Base-by-base conservation (phyloP, 176 grass and related monocot genomes). In the Oryza longistaminata region DNA sequence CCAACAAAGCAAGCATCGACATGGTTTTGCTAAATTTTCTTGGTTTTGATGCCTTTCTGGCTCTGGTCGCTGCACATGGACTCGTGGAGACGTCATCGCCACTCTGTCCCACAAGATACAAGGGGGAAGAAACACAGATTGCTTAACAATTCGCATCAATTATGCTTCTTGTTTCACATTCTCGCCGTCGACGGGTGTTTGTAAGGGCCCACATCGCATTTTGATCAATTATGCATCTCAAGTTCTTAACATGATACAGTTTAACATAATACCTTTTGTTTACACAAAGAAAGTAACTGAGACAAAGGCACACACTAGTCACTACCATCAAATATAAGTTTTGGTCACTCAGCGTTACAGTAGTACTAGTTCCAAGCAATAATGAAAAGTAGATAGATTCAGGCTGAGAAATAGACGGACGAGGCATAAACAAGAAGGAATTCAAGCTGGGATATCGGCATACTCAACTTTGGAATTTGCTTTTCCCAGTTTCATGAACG, bases 41-140 rank as follows among this genome's bases (percentile, higher is more conserved):
- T 44, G 24, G 29, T 11, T 33, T 75, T 44, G 68, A 44, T 81
- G 15, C 74, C 31, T 52, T 12, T 61, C 8, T 81, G 15, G 67
- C 50, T 52, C 8, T 37, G 35, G 35, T 37, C 35, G 35, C 35
- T 37, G 75, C 85, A 84, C 89, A 90, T 87, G 89, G 40, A 79
- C 19, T 62, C 58, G 58, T 22, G 55, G 55, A 22, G 26, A 84
- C 11, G 81, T 68, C 50, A 34, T 66, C 44, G 81, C 62, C 70
- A 76, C 40, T 70, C 75, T 91, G 85, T 66, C 11, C 29, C 80
- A 42, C 74, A 9, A 46, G 79, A 22, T 43, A 62, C 48, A 71
- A 24, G 0, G 21, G 11, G 17, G 39, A 64, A 62, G 50, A 70
- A 61, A 61, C 2, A 61, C 3, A 9, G 6, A 87, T 16, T 45